Evolutionary conservation across 2,329 filamentous ascomycete genomes (phyloP), one percentile per base, ranked within the genome.

Genomic region (Niveomyces coronatus): DNA sequence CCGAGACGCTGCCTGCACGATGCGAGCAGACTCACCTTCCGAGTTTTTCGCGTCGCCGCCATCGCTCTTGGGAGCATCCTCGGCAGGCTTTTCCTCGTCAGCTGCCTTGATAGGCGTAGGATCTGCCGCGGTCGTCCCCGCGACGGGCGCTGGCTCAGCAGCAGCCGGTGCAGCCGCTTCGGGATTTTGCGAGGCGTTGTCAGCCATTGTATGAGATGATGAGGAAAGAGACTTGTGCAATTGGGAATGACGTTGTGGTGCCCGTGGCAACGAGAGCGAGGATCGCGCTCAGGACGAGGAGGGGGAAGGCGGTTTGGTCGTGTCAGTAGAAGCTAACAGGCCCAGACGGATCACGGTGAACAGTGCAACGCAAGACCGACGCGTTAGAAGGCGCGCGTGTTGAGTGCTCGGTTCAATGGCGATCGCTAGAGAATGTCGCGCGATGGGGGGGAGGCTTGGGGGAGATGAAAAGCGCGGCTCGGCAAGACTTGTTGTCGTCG

Each of bases 151-250:
- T 40, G 34, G 37, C 37, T 40, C 37, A 47, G 53, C 50, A 23
- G 50, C 42, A 38, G 48, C 50, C 32, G 60, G 48, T 41, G 61
- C 47, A 35, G 56, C 47, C 40, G 48, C 54, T 39, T 60, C 57
- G 40, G 54, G 45, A 52, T 61, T 60, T 48, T 62, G 57, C 43
- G 48, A 47, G 34, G 53, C 37, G 47, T 55, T 56, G 41, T 65
- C 61, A 39, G 61, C 57, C 62, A 65, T 65, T 49, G 50, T 52
- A n/a, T 49, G 19, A 28, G 22, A 28, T 35, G 20, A 20, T 37
- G 16, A 29, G 13, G 33, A 15, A 28, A 29, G 11, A n/a, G n/a
- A n/a, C 14, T 16, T 18, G 13, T 24, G 22, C 36, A 42, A 42
- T 42, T 39, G 36, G n/a, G n/a, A 28, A 33, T 20, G 28, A 28